Base-by-base conservation (phyloP, 2,329 filamentous ascomycete genomes). In the Aspergillus sp. region DNA sequence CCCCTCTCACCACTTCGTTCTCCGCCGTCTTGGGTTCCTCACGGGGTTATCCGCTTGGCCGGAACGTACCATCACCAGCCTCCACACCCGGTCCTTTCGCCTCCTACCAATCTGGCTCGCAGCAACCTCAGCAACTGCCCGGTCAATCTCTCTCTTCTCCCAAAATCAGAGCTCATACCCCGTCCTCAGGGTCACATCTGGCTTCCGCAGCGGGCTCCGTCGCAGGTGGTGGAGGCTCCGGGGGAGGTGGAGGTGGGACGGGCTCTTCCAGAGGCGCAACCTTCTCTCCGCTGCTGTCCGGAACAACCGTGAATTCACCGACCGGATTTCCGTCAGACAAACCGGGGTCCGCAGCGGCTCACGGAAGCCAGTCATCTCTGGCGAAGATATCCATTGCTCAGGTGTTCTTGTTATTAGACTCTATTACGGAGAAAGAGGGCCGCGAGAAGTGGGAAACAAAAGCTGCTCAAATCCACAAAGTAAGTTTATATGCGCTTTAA, bases 301-400 rank as follows among this genome's bases (percentile, higher is more conserved):
- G 81, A 66, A 85, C 78, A 73, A 83, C 78, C 68, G 76, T 77
- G 73, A 74, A 84, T 63, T 80, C 77, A 52, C 77, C 78, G 19
- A 79, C 83, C 59, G 83, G 82, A 39, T 81, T 79, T 66, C 78
- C 81, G 55, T 74, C 77, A 72, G 68, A 77, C 68, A 75, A 83
- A 75, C 68, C 76, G 69, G 65, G 71, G 41, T 75, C 74, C 12
- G 65, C 72, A 59, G 70, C 74, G 62, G 75, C 77, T 47, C 73
- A 75, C 66, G 78, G 78, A 37, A 79, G 80, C 62, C 77, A 82
- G 66, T 83, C 80, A 49, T 88, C 88, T 71, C 83, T 98, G 68
- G 90, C 90, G 61, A 97, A 96, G 79, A 95, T 99, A 75, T 92
- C 95, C 68, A 88, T 96, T 70, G 92, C 95, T 64, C 95, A 99